Evolutionary conservation across 108 stramenopile genomes (phyloP).

Genomic region (Mediolabrus comicus): DNA sequence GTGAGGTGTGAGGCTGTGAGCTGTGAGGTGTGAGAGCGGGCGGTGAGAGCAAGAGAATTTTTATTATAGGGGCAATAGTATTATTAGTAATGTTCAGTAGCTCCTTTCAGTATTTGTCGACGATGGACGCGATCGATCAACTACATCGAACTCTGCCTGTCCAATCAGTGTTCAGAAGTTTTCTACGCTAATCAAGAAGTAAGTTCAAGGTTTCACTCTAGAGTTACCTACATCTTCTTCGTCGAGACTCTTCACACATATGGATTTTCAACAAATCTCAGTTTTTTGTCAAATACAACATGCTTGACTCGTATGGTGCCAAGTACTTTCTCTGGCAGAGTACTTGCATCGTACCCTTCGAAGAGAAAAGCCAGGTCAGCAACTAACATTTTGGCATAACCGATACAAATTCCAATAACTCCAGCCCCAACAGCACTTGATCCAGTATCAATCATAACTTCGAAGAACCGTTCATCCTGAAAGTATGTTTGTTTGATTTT

Average conservation of each 20-base stretch:
- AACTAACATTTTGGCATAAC: constrained; percentile 88
- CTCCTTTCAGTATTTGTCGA: too few species aligned
- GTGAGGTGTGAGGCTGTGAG: too few species aligned
- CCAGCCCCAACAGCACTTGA: constrained; percentile 79
- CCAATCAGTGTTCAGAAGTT: too few species aligned
- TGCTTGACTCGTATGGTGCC: constrained; percentile 72
- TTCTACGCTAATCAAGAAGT: too few species aligned
- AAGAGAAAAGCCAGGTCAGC: constrained; percentile 91
- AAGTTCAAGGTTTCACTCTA: too few species aligned
- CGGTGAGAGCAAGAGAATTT: too few species aligned
- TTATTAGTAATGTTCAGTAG: too few species aligned
- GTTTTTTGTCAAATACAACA: constrained; percentile 66
- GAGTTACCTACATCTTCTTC: too few species aligned
- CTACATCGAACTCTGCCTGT: too few species aligned
- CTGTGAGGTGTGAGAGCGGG: too few species aligned
- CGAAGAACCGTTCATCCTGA: constrained; percentile 79
- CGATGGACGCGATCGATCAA: too few species aligned
- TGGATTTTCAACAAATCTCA: constrained; percentile 35
- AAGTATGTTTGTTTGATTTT: constrained; percentile 89
- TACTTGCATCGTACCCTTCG: constrained; percentile 80
- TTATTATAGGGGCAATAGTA: too few species aligned
- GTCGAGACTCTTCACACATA: constrained; percentile 5
- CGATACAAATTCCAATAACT: constrained; percentile 74
- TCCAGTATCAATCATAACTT: constrained; percentile 89
- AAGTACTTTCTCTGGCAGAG: constrained; percentile 87